A percentile compares a stretch with the other conserved stretches of the same genome.
phyloP scores from a whole-genome alignment of 2,329 filamentous ascomycete species.

The Arachnomyces sp. region DNA sequence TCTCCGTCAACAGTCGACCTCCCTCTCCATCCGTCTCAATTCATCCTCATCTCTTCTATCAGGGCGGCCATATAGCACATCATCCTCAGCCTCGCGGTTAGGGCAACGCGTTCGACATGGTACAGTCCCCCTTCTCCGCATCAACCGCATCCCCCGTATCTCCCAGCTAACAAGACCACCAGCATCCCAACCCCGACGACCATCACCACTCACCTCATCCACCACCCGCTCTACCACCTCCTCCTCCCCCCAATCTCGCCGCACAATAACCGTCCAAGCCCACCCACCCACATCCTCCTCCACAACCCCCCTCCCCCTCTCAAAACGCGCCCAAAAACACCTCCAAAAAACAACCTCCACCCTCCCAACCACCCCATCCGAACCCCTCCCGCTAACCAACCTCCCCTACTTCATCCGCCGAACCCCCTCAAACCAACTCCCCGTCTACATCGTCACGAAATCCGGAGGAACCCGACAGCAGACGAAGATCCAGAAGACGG shows the following conservation, averaged over 20 bases:
- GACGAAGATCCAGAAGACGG: constrained; percentile 69
- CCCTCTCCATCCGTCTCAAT: constrained; percentile 8
- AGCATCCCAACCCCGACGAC: constrained; percentile 2
- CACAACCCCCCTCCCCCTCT: constrained; percentile 10
- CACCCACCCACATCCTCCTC: constrained; percentile 5
- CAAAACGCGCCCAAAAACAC: constrained; percentile 2
- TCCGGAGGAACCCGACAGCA: constrained; percentile 66
- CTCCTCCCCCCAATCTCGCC: constrained; percentile 1
- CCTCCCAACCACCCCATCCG: constrained; percentile 9
- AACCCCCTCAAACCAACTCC: constrained; percentile 60
- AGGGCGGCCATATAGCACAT: constrained; percentile 1
- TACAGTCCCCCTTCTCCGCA: not conserved
- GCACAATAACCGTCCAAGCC: not conserved
- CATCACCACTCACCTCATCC: no score
- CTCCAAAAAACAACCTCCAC: not conserved
- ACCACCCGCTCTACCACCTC: constrained; percentile 1
- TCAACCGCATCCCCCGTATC: not conserved
- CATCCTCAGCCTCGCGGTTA: constrained; percentile 4
- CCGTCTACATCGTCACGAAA: constrained; percentile 68
- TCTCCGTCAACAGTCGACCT: constrained; percentile 27
- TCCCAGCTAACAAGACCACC: constrained; percentile 2
- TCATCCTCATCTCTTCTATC: constrained; percentile 4
- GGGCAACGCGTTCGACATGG: no score
- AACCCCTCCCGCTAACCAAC: constrained; percentile 30
- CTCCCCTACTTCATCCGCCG: constrained; percentile 64